Evolutionary conservation across 2,329 filamentous ascomycete genomes (phyloP), one percentile per base, ranked within the genome.

Genomic region (Hysterium pulicare): DNA sequence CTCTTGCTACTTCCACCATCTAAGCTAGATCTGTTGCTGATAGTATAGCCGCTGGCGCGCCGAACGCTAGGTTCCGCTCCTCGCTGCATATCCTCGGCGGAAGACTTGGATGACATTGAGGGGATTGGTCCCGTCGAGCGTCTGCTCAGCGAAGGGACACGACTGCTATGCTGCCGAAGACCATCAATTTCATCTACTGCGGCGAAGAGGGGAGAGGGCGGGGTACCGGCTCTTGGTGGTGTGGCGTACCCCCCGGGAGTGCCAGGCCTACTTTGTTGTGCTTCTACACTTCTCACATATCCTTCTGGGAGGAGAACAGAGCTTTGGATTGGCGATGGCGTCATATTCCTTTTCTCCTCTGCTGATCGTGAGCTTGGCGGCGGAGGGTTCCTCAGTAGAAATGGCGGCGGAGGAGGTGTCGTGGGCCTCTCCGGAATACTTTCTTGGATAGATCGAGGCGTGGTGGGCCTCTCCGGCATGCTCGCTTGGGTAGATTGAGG

Each of bases 121-220:
- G 56, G 54, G 3, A 24, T 23, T 13, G 24, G 26, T 5, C 40
- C 40, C 15, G 59, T 59, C 15, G 61, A 62, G 33, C 58, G 59
- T 21, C 61, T 60, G 6, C 53, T 59, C 5, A 53, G 20, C 6
- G 59, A 48, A 0, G 58, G 53, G 5, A 52, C 50, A 15, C 57
- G 57, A 35, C 41, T 53, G 11, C 55, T 54, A 34, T 62, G 58
- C 15, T 53, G 49, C 30, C 53, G 47, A n/a, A 64, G 39, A 4
- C 55, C 55, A 28, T 64, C 61, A 23, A 64, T 65, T 23, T 67
- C 64, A 40, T 66, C 62, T 15, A 59, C 41, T 3, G 59, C 61
- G 28, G 62, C 59, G 33, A 61, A 66, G 10, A 67, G 51, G 7
- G 62, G 62, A 17, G 63, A 63, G 19, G 49, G 41, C 6, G 57